Base-by-base conservation (phyloP, 176 grass and related monocot genomes). In the Typha latifolia region DNA sequence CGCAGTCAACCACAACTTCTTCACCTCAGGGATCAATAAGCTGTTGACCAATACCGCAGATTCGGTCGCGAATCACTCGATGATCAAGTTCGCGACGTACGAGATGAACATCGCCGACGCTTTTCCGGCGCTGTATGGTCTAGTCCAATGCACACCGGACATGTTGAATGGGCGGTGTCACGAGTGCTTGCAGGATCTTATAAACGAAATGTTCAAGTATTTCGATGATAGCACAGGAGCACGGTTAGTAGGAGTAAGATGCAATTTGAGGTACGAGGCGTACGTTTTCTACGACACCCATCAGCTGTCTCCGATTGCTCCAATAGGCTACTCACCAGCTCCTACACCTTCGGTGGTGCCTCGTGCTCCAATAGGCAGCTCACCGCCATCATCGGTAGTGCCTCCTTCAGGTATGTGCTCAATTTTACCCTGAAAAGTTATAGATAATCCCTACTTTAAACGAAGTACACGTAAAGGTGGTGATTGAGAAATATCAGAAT, bases 261-360 rank as follows among this genome's bases (percentile, higher is more conserved):
- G 89, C 79, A 84, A 87, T 56, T 70, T 74, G 3, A 70, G 89
- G 74, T 91, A 79, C 49, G 71, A 82, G 26, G 49, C 74, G 29
- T 65, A 72, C 51, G 0, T 61, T 4, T 90, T 90, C 69, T 90
- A 77, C 55, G n/a, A 15, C 12, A 80, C 83, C 7, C 37, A 10
- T 9, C 37, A n/a, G 8, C 37, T 7, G 2, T 6, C 37, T 43
- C 37, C 37, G 1, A 43, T n/a, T n/a, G n/a, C n/a, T n/a, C n/a
- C 9, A 2, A 26, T 1, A 43, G 8, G 0, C 37, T 10, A 43
- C 37, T 43, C 37, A 43, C 34, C 34, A 7, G 34, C 34, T 37
- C 34, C 4, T 37, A 2, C 34, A 5, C 34, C 34, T 37, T 8
- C 34, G 4, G 5, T 37, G 4, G 34, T 37, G 34, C 34, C 34